Conservation (phyloP, 2,329 filamentous ascomycete genomes). For the Hypoxylon sp. region DNA sequence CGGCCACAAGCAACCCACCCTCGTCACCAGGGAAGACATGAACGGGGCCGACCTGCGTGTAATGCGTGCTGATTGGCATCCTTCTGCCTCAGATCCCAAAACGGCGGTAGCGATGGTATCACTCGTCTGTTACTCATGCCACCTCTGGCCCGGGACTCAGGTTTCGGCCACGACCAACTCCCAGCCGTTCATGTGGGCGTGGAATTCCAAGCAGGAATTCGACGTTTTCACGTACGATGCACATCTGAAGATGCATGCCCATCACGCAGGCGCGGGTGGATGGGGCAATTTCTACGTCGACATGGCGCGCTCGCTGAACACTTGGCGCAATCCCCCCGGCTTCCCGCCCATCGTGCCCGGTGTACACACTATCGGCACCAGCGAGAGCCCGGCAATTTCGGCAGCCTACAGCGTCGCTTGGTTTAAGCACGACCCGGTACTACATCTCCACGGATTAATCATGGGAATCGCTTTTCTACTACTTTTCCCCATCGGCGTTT, state of each 20-base stretch:
- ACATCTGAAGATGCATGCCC: conserved; percentile 26
- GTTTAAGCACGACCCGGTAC: conserved; percentile 14
- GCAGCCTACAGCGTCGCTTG: conserved; percentile 5
- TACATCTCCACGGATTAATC: conserved; percentile 18
- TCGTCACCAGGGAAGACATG: conserved; percentile 19
- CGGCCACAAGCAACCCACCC: conserved; percentile 33
- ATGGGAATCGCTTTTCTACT: conserved; percentile 27
- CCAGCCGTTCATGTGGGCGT: conserved; percentile 51
- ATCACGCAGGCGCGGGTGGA: conserved; percentile 24
- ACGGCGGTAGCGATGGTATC: conserved; percentile 38
- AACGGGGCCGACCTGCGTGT: conserved; percentile 21
- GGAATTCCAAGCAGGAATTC: conserved; percentile 47
- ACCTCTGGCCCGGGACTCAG: conserved; percentile 39
- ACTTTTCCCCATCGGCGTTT: conserved; percentile 26
- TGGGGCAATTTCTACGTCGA: conserved; percentile 38
- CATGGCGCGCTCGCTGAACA: conserved; percentile 26
- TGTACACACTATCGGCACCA: conserved; percentile 9
- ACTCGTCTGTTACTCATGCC: conserved; percentile 49
- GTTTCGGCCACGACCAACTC: conserved; percentile 41
- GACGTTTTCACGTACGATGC: conserved; percentile 29
- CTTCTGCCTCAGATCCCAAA: conserved; percentile 1
- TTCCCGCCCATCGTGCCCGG: conserved; percentile 20
- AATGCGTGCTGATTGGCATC: conserved; percentile 21
- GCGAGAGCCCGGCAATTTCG: conserved; percentile 15
- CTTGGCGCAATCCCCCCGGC: conserved; percentile 9